A percentile compares a stretch with the other conserved stretches of the same genome.
phyloP scores from a whole-genome alignment of 2,329 filamentous ascomycete species.

The Rhynchosporium graminicola region DNA sequence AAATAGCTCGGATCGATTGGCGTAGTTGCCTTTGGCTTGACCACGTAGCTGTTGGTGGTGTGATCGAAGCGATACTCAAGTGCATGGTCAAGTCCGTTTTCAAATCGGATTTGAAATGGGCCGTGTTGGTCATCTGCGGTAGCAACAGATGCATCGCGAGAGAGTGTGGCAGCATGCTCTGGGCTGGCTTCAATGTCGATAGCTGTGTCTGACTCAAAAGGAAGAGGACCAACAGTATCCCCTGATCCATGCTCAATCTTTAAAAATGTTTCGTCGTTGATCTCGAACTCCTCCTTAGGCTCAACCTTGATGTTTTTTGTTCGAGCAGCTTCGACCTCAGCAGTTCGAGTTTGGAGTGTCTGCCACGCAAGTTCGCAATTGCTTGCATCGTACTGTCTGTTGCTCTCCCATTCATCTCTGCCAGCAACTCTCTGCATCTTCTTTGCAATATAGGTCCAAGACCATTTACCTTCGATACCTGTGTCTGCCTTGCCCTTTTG shows the following conservation, averaged over 20 bases:
- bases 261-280: not conserved
- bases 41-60: not conserved
- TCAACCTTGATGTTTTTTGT: not conserved
- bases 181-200: not conserved
- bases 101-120: not conserved
- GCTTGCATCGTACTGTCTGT: not conserved
- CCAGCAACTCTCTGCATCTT: constrained; percentile 4
- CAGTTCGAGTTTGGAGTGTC: not conserved
- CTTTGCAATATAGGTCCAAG: not conserved
- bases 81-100: constrained; percentile 1
- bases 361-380: not conserved
- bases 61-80: constrained; percentile 1
- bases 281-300: not conserved
- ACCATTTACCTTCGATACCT: not conserved
- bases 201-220: not conserved
- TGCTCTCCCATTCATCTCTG: constrained; percentile 2
- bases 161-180: not conserved
- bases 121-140: not conserved
- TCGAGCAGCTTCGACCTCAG: no score
- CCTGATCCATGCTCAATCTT: not conserved
- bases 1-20: not conserved
- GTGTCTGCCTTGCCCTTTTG: not conserved
- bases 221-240: constrained; percentile 1
- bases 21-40: not conserved
- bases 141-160: not conserved